Conservation (phyloP, 352 stramenopile genomes). For the Globisporangium cystogenes region DNA sequence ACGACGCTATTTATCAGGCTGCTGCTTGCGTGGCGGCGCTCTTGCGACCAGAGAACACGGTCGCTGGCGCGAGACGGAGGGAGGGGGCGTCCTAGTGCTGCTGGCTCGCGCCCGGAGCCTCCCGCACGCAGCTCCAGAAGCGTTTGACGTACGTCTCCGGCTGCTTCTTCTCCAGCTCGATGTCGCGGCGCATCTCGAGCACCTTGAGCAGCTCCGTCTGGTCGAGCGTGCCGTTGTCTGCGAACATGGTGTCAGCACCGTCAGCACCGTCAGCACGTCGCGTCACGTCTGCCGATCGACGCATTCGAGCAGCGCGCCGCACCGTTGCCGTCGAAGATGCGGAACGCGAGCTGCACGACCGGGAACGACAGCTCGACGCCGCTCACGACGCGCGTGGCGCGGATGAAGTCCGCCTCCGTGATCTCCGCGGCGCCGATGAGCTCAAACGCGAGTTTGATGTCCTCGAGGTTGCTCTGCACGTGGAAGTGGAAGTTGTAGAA, state of each 20-base stretch:
- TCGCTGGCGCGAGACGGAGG: no score
- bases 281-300: no score
- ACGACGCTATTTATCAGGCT: neutral
- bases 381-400: constrained; percentile 51
- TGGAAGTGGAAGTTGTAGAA: constrained; percentile 73
- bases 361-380: constrained; percentile 60
- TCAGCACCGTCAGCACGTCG: no score
- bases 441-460: constrained; percentile 74
- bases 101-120: neutral
- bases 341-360: constrained; percentile 70
- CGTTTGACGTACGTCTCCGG: constrained; percentile 12
- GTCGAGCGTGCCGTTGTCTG: constrained; percentile 63
- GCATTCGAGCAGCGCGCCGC: neutral
- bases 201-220: constrained; percentile 62
- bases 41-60: no score
- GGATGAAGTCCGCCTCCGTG: constrained; percentile 74
- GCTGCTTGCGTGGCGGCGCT: no score
- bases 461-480: constrained; percentile 59
- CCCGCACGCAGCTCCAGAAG: constrained; percentile 14
- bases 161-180: constrained; percentile 36
- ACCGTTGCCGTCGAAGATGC: constrained; percentile 71
- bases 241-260: neutral
- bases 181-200: constrained; percentile 52
- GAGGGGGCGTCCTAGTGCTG: constrained; percentile 10
- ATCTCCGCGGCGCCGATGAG: constrained; percentile 57